A percentile compares a stretch with the other conserved stretches of the same genome.
Evolutionary conservation across 1,284 basidiomycete genomes (phyloP).

Genomic region (Kalmanozyma brasiliensis): DNA sequence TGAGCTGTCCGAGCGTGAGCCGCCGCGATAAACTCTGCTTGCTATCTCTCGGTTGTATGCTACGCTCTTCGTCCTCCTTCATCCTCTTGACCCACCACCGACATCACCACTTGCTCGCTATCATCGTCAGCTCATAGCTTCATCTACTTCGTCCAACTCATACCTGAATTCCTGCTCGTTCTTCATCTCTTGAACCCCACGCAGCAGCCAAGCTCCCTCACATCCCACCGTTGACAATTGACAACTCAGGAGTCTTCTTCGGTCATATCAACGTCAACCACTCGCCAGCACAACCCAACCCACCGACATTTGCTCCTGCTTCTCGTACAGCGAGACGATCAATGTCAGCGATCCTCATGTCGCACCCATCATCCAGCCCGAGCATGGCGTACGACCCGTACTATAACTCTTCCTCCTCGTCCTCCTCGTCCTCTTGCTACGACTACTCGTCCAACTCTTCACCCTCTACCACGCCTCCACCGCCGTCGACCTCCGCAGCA

Average conservation of each 20-base stretch:
- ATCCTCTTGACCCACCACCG: no score
- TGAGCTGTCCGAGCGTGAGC: no score
- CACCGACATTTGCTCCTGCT: no score
- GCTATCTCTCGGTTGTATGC: no score
- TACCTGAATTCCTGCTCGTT: no score
- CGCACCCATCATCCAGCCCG: slow-evolving; percentile 19
- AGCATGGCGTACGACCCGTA: slow-evolving; percentile 21
- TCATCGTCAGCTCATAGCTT: background rate
- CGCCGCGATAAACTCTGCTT: no score
- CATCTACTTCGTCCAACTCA: background rate
- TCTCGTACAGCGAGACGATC: background rate
- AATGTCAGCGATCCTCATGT: slow-evolving; percentile 20
- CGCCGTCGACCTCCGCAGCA: slow-evolving; percentile 6
- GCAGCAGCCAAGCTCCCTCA: background rate
- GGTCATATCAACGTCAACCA: background rate
- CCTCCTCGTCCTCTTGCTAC: slow-evolving; percentile 26
- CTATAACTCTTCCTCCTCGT: slow-evolving; percentile 16
- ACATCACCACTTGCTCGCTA: background rate
- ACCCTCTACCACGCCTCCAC: slow-evolving; percentile 24
- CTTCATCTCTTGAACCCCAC: no score
- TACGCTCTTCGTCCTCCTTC: no score
- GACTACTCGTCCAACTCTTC: slow-evolving; percentile 25
- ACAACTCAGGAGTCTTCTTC: no score
- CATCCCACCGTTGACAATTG: background rate
- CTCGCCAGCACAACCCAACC: no score